Conservation (phyloP, 768 basidiomycete species). For the Termitomyces sp. region DNA sequence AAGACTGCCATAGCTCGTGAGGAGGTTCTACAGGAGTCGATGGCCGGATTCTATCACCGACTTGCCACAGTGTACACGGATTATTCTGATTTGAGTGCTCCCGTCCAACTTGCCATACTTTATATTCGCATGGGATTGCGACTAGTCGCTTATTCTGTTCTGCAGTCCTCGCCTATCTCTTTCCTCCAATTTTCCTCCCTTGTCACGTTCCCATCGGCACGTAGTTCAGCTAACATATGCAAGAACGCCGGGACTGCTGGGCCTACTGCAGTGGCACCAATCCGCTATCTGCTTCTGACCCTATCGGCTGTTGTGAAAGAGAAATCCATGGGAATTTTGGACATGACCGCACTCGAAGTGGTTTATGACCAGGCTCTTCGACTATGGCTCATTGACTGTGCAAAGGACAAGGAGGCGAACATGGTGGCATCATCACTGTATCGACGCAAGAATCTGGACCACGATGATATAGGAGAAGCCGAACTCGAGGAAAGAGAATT, state of each 20-base stretch:
- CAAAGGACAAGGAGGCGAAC: slow-evolving; percentile 61
- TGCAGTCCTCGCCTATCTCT: slow-evolving; percentile 18
- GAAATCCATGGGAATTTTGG: slow-evolving; percentile 34
- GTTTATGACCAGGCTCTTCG: slow-evolving; percentile 68
- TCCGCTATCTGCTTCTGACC: slow-evolving; percentile 41
- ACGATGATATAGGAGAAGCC: slow-evolving; percentile 59
- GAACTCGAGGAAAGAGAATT: slow-evolving; percentile 86
- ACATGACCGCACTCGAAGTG: slow-evolving; percentile 36
- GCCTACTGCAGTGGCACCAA: slow-evolving; percentile 28
- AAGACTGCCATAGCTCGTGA: slow-evolving; percentile 49
- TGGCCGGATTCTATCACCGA: slow-evolving; percentile 74
- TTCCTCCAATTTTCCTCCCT: slow-evolving; percentile 28
- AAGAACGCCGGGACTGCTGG: slow-evolving; percentile 19
- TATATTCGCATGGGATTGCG: slow-evolving; percentile 73
- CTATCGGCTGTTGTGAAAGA: slow-evolving; percentile 47
- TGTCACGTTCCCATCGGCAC: slow-evolving; percentile 52
- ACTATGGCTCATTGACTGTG: slow-evolving; percentile 84
- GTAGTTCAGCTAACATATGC: slow-evolving; percentile 35
- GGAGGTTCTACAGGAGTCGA: slow-evolving; percentile 72
- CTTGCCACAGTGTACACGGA: slow-evolving; percentile 65
- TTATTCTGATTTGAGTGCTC: slow-evolving; percentile 65
- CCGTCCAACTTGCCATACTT: slow-evolving; percentile 63
- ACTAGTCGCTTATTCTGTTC: slow-evolving; percentile 28
- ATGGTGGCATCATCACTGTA: slow-evolving; percentile 74
- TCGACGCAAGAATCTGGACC: slow-evolving; percentile 51